A percentile compares a stretch with the other conserved stretches of the same genome.
Conservation (phyloP, 495 filamentous ascomycete species). For the Aspergillus avenaceus region DNA sequence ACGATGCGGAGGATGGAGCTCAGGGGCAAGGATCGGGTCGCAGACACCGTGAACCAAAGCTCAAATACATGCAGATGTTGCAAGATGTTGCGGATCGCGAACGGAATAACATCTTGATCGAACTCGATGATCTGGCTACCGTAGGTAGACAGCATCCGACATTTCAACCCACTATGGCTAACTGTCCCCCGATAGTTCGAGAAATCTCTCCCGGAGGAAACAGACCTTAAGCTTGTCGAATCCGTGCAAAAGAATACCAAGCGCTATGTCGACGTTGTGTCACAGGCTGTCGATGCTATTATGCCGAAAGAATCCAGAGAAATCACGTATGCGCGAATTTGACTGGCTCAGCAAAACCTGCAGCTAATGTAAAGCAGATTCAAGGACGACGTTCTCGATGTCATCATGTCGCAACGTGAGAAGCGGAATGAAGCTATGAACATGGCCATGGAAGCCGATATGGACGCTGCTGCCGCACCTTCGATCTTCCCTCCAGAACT, state of each 20-base stretch:
- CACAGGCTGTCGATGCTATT: constrained; percentile 79
- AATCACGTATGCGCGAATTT: constrained; percentile 57
- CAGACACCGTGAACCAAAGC: constrained; percentile 52
- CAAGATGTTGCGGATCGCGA: constrained; percentile 82
- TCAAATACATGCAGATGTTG: constrained; percentile 89
- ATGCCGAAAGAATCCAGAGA: constrained; percentile 78
- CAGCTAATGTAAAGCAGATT: constrained; percentile 51
- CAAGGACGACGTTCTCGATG: constrained; percentile 95
- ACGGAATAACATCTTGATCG: constrained; percentile 70
- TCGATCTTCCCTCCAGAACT: constrained; percentile 83
- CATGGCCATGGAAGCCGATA: constrained; percentile 62
- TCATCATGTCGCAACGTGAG: constrained; percentile 87
- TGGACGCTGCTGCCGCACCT: constrained; percentile 49
- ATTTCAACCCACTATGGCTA: neutral
- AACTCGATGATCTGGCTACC: constrained; percentile 78
- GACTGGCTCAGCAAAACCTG: neutral
- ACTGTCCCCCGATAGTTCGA: constrained; percentile 57
- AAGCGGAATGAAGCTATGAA: constrained; percentile 75
- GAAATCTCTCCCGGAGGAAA: constrained; percentile 57
- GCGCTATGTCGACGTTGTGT: constrained; percentile 90
- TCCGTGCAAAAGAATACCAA: constrained; percentile 88
- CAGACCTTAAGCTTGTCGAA: constrained; percentile 66
- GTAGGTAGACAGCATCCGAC: constrained; percentile 42
- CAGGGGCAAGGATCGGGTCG: constrained; percentile 36
- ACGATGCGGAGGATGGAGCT: constrained; percentile 63